Base-by-base conservation (phyloP, 495 filamentous ascomycete species). In the Poronia punctata region DNA sequence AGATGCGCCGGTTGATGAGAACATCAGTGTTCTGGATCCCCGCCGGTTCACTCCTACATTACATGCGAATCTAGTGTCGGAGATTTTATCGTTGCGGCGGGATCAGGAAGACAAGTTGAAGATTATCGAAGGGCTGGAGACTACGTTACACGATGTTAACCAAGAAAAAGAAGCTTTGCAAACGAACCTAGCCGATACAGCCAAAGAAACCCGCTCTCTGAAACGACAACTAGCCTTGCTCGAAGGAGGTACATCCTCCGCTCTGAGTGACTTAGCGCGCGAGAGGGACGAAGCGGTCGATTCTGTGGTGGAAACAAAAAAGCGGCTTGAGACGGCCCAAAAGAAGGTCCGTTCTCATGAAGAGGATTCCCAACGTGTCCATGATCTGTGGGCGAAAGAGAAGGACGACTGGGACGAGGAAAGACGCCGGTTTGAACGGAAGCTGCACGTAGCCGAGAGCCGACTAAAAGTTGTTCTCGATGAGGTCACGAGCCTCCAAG, bases 31-130 rank as follows among this genome's bases (percentile, higher is more conserved):
- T 12, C 68, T 95, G 15, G 90, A 97, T 53, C 85, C 92, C 5
- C 79, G 88, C 36, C 74, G 90, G 14, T 95, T 99, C 52, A 97
- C 92, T 4, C 92, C 92, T 3, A 96, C 88, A 2, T 72, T 97
- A 14, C 93, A 96, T 64, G 92, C 92, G 10, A 95, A 84, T 31
- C 72, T 98, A 6, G 89, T 98, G 5, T 87, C 90, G 0, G 90
- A 98, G 59, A 98, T 98, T 45, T 74, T 97, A 17, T 77, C 79
- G 1, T 61, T 99, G 30, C 79, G 88, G 3, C 72, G 92, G 30
- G 93, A 97, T 43, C 74, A 95, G 38, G 92, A 97, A 56, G 83
- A 78, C 28, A 96, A 93, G 59, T 71, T 81, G 14, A 84, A 80
- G 46, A 71, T 84, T 21, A 88, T 99, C 28, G 86, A 94, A 57